Evolutionary conservation across 1,284 basidiomycete species (phyloP).

Genomic region (Rhodotorula sp.): DNA sequence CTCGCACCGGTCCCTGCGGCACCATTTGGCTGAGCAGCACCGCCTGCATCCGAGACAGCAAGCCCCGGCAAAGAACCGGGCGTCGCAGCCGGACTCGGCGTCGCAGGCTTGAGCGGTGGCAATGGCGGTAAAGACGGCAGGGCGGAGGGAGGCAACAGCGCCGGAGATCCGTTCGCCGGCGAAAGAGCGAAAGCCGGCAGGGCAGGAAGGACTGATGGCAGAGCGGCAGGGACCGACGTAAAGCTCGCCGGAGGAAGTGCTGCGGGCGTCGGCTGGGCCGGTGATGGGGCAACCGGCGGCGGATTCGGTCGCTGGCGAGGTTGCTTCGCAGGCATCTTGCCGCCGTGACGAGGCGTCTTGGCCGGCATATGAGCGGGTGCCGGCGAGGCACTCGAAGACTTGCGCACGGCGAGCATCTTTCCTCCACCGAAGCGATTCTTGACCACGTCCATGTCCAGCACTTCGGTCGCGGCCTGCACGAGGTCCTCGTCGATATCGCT

Average conservation of each 20-base stretch:
- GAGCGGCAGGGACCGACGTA: not conserved
- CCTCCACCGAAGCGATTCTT: constrained; percentile 1
- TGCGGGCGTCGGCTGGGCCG: not conserved
- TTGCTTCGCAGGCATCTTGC: constrained; percentile 14
- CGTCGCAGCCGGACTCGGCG: not conserved
- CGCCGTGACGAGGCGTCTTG: not conserved
- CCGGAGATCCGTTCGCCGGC: not conserved
- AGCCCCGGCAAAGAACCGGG: not conserved
- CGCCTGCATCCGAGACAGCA: not conserved
- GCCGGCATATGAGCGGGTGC: not conserved
- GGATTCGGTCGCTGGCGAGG: constrained; percentile 1
- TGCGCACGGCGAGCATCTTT: constrained; percentile 4
- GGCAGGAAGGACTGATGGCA: not conserved
- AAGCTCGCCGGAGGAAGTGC: not conserved
- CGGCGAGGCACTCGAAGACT: not conserved
- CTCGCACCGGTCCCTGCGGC: not conserved
- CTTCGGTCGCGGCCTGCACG: constrained; percentile 3
- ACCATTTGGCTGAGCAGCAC: not conserved
- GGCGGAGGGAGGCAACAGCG: not conserved
- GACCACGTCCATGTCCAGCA: not conserved
- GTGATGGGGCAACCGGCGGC: not conserved
- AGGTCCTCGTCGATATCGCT: constrained; percentile 13
- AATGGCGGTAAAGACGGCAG: not conserved
- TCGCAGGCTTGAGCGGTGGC: not conserved
- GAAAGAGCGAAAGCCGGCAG: not conserved